Percentiles rank a stretch among this genome's conserved stretches.
phyloP scores from a whole-genome alignment of 2,329 filamentous ascomycete species.

The Colletotrichum abscissum region DNA sequence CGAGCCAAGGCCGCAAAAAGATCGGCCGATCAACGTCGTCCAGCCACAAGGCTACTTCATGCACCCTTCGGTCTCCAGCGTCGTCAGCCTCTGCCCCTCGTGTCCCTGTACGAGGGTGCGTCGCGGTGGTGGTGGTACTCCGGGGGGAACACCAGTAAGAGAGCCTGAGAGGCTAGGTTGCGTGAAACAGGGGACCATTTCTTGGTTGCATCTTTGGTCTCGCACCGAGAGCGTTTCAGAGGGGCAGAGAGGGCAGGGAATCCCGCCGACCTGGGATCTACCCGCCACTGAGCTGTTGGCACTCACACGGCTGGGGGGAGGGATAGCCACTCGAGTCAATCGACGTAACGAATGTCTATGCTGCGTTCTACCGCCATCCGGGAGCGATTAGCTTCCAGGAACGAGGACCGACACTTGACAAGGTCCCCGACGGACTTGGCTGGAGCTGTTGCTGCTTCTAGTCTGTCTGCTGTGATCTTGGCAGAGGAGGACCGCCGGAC shows the following conservation, averaged over 20 bases:
- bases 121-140: not conserved
- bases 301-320: not conserved
- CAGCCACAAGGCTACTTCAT: constrained; percentile 22
- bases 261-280: constrained; percentile 7
- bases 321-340: not conserved
- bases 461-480: not conserved
- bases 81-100: not conserved
- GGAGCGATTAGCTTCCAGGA: constrained; percentile 11
- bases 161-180: not conserved
- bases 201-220: constrained; percentile 30
- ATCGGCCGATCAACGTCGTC: constrained; percentile 24
- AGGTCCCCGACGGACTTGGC: not conserved
- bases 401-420: constrained; percentile 13
- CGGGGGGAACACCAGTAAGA: too few relatives aligned
- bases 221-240: constrained; percentile 28
- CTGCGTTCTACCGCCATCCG: constrained; percentile 11
- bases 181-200: constrained; percentile 33
- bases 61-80: constrained; percentile 24
- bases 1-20: constrained; percentile 21
- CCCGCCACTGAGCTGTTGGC: not conserved
- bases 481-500: not conserved
- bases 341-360: not conserved
- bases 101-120: not conserved
- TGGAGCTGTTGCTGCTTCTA: constrained; percentile 2
- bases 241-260: not conserved